Base-by-base conservation (phyloP, 108 stramenopile species). In the Poteriospumella lacustris region DNA sequence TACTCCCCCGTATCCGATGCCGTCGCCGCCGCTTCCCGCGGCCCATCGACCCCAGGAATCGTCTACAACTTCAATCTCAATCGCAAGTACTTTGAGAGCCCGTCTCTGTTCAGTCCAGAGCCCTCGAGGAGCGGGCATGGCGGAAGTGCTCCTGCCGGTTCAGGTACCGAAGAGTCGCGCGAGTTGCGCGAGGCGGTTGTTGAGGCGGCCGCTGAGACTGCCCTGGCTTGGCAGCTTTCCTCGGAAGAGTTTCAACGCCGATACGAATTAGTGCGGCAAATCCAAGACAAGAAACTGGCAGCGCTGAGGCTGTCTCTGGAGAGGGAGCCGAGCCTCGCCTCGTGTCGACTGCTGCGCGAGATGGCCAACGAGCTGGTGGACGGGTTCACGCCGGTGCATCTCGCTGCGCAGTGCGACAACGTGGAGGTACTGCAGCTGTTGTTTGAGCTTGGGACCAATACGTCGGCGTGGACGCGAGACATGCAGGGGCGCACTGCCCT, bases 401-500 rank as follows among this genome's bases (percentile, higher is more conserved):
- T 56, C 33, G 70, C 70, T 38, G 70, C 70, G 5, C 9, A 33
- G 12, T 73, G 38, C 33, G 41, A 5, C 3, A 73, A 73, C 36
- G 41, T 73, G 12, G 5, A 42, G 12, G 33, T 42, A 73, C 19
- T 73, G 28, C 12, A 38, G 31, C 9, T 73, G 9, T 33, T 73
- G 26, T 38, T 34, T n/a, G 70, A 56, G 28, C 24, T 73, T 3
- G 44, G 70, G 9, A n/a, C 26, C 5, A 73, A 56, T 34, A 28
- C 33, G 26, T 12, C 43, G 9, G 5, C 24, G 3, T 73, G 70
- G 70, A 19, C 42, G 36, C 28, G 70, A 52, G 70, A 73, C 31
- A 26, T 73, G 41, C 70, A 73, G 36, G 70, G 70, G 5, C 43
- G 70, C 12, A 56, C 47, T 42, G 31, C 70, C 3, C 41, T 73